Percentiles rank a stretch among this genome's conserved stretches.
Evolutionary conservation across 805 yeast genomes (phyloP).

Genomic region (Ogataea methanolica): DNA sequence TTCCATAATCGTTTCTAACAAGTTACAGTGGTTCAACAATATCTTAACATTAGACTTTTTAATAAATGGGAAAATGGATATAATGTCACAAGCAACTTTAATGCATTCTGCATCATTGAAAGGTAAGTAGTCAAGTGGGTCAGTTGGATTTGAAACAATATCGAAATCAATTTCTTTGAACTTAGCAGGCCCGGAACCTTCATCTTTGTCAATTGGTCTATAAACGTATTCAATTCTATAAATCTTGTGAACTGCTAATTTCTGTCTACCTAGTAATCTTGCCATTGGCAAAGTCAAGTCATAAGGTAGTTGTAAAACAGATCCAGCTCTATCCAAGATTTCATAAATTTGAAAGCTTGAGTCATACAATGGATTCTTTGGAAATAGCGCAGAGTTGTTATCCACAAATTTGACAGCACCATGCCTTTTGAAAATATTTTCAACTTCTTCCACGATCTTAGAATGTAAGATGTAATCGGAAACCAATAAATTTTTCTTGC

Average conservation of each 20-base stretch:
- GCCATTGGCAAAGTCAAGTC: conserved; percentile 92
- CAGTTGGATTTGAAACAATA: conserved; percentile 44
- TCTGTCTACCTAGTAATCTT: conserved; percentile 66
- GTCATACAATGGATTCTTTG: conserved; percentile 69
- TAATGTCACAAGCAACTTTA: conserved; percentile 73
- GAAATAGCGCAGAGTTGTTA: conserved; percentile 66
- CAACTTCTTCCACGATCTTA: conserved; percentile 56
- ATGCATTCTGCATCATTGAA: conserved; percentile 85
- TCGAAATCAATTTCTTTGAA: conserved; percentile 87
- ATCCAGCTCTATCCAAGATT: conserved; percentile 79
- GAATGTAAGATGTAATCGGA: conserved; percentile 54
- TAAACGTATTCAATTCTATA: conserved; percentile 79
- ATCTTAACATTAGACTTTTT: conserved; percentile 51
- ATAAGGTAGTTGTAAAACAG: conserved; percentile 82
- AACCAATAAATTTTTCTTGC: conserved; percentile 19
- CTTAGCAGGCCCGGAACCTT: conserved; percentile 69
- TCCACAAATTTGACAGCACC: conserved; percentile 75
- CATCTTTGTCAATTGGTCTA: conserved; percentile 53
- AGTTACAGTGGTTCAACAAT: conserved; percentile 75
- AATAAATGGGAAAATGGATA: conserved; percentile 63
- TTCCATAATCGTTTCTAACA: conserved; percentile 71
- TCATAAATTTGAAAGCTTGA: conserved; percentile 67
- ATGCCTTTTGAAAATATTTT: conserved; percentile 64
- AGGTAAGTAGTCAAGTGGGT: conserved; percentile 31
- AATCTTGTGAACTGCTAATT: conserved; percentile 50